Percentiles rank a stretch among this genome's conserved stretches.
Evolutionary conservation across 2,329 filamentous ascomycete species (phyloP).

Genomic region (Berkeleyomyces rouxiae): DNA sequence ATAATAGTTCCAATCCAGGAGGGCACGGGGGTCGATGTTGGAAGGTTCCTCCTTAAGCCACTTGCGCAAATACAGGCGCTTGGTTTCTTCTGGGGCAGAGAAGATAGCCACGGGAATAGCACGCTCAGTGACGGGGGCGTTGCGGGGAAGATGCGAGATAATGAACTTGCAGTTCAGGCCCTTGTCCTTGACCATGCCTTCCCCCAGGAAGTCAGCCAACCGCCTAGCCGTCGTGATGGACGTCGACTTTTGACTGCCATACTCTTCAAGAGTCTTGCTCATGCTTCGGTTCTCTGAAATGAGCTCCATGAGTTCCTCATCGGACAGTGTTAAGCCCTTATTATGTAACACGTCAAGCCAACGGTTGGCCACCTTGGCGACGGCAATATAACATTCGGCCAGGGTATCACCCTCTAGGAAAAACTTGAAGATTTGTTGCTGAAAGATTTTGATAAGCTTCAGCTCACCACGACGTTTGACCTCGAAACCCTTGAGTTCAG

Average conservation of each 20-base stretch:
- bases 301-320: slow-evolving; percentile 96
- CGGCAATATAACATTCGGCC: slow-evolving; percentile 73
- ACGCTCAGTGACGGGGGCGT: slow-evolving; percentile 83
- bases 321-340: slow-evolving; percentile 74
- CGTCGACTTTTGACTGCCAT: slow-evolving; percentile 87
- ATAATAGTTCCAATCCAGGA: slow-evolving; percentile 97
- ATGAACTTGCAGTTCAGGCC: slow-evolving; percentile 99
- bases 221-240: slow-evolving; percentile 97
- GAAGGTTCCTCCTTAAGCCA: slow-evolving; percentile 89
- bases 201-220: slow-evolving; percentile 86
- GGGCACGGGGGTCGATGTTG: slow-evolving; percentile 74
- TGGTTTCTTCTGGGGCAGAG: slow-evolving; percentile 76
- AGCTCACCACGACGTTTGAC: slow-evolving; percentile 93
- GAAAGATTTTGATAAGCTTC: slow-evolving; percentile 99
- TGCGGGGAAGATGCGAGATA: slow-evolving; percentile 73
- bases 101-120: slow-evolving; percentile 95
- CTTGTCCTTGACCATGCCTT: slow-evolving; percentile 99
- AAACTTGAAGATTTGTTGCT: slow-evolving; percentile 98
- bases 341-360: slow-evolving; percentile 93
- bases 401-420: slow-evolving; percentile 85
- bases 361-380: slow-evolving; percentile 85
- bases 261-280: slow-evolving; percentile 92
- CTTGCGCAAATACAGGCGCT: slow-evolving; percentile 77
- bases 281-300: slow-evolving; percentile 99
- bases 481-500: slow-evolving; percentile 93